These are phyloP conservation scores for Carpinus fangiana DNA, from an alignment of 306 rosid species.

Conservation along the genomic window DNA sequence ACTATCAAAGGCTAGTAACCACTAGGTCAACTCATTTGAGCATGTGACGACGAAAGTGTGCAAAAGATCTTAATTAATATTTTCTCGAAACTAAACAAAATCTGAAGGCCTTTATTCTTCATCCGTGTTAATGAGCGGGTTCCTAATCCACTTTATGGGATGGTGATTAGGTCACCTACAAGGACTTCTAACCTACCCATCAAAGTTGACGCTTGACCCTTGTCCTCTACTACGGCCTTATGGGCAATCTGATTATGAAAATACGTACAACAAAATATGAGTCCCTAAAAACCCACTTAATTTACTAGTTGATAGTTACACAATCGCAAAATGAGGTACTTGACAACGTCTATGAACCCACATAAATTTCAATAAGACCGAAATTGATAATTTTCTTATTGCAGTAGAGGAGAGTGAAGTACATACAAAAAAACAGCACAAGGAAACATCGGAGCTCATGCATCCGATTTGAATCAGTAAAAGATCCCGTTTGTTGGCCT, in stretches of 20 bases:
- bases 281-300: background rate
- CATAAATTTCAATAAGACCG: background rate
- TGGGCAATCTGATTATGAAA: background rate
- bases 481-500: background rate
- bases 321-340: background rate
- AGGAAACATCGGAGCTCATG: slow-evolving; percentile 28
- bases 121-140: background rate
- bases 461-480: slow-evolving; percentile 18
- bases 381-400: background rate
- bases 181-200: background rate
- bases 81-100: background rate
- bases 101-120: background rate
- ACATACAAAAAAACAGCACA: slow-evolving; percentile 30
- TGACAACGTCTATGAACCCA: background rate
- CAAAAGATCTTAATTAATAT: background rate
- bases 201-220: slow-evolving; percentile 7
- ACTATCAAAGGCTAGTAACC: background rate
- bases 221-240: background rate
- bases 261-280: background rate
- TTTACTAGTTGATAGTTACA: background rate
- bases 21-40: background rate
- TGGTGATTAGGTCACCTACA: slow-evolving; percentile 12
- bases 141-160: background rate
- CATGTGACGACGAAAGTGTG: background rate
- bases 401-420: background rate